Evolutionary conservation across 2,329 filamentous ascomycete species (phyloP), one percentile per base, ranked within the genome.

Genomic region (Nigrospora sphaerica): DNA sequence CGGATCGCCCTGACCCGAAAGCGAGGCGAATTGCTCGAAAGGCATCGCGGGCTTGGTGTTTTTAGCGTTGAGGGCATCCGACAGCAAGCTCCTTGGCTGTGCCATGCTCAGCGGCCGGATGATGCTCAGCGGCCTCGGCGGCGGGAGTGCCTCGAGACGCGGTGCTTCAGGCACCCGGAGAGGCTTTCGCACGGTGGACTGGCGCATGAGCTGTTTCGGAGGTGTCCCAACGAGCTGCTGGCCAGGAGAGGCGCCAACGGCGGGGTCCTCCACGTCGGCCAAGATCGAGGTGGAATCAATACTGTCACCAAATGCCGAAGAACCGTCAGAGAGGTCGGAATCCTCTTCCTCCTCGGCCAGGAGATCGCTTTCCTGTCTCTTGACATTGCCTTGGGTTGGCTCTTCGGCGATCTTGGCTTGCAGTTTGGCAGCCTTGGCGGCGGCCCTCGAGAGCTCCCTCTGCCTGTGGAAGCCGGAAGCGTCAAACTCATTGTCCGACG

Each of bases 401-500:
- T 75, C 82, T 58, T 63, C 73, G 57, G 74, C 77, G 42, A 75
- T 70, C 50, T 74, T 74, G 10, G 73, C 67, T 10, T 82, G 70
- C 23, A 79, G 60, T 55, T 74, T 75, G 46, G 70, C 71, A 12
- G 71, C 67, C 56, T 73, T 76, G 19, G 78, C 73, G 9, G 78
- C 78, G 33, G 80, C 75, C 39, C 77, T 74, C 1, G 80, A 73
- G 2, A 77, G 78, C 49, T 85, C 79, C 41, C 80, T 72, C 49
- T 83, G 78, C 54, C 75, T 76, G 52, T 83, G 80, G 57, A 82
- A 86, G 1, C 75, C 75, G 0, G 80, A 77, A 1, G 80, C 75
- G 54, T 88, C 86, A 39, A 86, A 76, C 57, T 92, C 87, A 55
- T 88, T 90, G 51, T 92, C 87, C 0, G 86, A 91, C 0, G 86